These are phyloP conservation scores for Podospora bellae-mahoneyi DNA, from an alignment of 495 filamentous ascomycete species.

Conservation along the genomic window DNA sequence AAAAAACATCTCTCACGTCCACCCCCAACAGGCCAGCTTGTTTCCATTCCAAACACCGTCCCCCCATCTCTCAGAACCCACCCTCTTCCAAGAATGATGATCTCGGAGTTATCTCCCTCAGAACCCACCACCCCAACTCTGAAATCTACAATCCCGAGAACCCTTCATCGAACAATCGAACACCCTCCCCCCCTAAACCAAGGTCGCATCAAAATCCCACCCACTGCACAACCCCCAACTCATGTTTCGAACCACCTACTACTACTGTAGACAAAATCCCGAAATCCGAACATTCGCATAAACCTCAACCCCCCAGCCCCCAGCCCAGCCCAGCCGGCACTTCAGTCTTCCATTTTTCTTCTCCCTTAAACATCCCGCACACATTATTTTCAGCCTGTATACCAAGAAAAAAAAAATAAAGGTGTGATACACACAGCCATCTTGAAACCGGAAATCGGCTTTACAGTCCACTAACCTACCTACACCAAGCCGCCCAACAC, in stretches of 20 bases:
- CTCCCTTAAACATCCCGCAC: neutral
- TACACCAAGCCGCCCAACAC: neutral
- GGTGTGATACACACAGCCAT: neutral
- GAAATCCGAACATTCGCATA: neutral
- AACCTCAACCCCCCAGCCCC: neutral
- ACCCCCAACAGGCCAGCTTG: neutral
- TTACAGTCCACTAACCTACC: neutral
- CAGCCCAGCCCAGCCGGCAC: neutral
- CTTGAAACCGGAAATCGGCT: neutral
- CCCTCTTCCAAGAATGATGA: neutral
- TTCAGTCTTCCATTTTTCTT: neutral
- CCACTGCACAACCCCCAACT: too few species aligned
- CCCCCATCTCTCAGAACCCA: neutral
- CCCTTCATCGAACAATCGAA: neutral
- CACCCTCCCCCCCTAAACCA: neutral
- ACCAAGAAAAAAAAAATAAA: neutral
- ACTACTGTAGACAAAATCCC: neutral
- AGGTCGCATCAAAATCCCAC: neutral
- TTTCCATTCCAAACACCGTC: neutral
- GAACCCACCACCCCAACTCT: too few species aligned
- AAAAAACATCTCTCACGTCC: too few species aligned
- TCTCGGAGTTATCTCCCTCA: neutral
- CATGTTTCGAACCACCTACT: neutral
- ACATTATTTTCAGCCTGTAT: neutral
- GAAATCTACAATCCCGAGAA: neutral